Evolutionary conservation across 2,329 filamentous ascomycete genomes (phyloP), one percentile per base, ranked within the genome.

Genomic region (Coniochaeta sp.): DNA sequence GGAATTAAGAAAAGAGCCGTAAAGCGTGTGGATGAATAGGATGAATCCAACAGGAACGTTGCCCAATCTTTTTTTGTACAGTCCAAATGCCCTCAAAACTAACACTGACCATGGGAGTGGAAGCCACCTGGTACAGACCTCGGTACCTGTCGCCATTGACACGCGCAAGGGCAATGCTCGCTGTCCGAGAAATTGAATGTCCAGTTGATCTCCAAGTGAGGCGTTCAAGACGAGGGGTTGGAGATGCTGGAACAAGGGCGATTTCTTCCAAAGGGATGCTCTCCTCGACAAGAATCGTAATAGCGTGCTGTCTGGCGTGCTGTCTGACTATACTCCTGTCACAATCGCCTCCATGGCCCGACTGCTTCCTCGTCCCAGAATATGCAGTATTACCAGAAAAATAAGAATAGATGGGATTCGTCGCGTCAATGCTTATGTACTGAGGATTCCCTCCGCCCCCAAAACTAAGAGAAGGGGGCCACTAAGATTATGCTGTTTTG

Each of bases 301-400:
- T n/a, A n/a, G n/a, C n/a, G n/a, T n/a, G 1, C 16, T 14, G 43
- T 12, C 9, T 22, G 24, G 43, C 17, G 43, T 47, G 43, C 43
- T 47, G 43, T 24, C 43, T 24, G 19, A 47, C 11, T 24, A 47
- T 47, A 24, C 17, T 47, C 19, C 1, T 24, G 43, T 24, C 43
- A 24, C 16, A 47, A 47, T 19, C 43, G 22, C 43, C n/a, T 24
- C 2, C 64, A 62, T 57, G 22, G 12, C 56, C 28, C 52, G 26
- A 12, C 34, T 36, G 12, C 3, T n/a, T 17, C 58, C 71, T 70
- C 68, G 69, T 71, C 73, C 73, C 74, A 74, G n/a, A n/a, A 79
- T 47, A 47, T 79, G 78, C 77, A 76, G 73, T 77, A 77, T 76
- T 77, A 77, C 74, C 74, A 77, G n/a, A n/a, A 72, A 76, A 73